These are phyloP conservation scores for Solanum chmielewskii DNA, from an alignment of 257 asterid genomes.

Conservation along the genomic window DNA sequence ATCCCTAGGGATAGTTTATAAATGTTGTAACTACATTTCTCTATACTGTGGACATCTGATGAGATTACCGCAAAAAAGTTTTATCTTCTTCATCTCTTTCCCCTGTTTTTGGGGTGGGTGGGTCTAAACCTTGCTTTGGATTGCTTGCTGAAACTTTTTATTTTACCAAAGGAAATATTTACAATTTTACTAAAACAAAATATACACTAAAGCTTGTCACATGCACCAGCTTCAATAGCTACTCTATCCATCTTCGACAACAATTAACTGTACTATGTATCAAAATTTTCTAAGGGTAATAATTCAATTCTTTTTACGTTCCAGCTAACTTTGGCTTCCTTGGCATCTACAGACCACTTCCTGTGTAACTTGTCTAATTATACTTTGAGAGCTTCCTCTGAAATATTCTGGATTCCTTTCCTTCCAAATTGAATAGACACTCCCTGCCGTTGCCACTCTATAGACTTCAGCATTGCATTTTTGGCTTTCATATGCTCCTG, in stretches of 20 bases:
- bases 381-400: background rate
- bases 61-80: background rate
- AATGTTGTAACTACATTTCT: background rate
- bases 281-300: background rate
- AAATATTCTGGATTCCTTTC: background rate
- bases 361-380: background rate
- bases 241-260: background rate
- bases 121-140: background rate
- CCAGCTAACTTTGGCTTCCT: background rate
- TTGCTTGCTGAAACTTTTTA: background rate
- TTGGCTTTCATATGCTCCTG: background rate
- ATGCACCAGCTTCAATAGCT: background rate
- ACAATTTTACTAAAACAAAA: background rate
- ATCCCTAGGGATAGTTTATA: background rate
- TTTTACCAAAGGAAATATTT: background rate
- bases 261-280: background rate
- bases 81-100: background rate
- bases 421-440: background rate
- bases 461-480: background rate
- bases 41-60: background rate
- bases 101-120: background rate
- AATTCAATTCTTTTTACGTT: background rate
- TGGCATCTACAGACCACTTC: background rate
- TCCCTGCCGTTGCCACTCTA: background rate
- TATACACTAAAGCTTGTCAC: background rate